Evolutionary conservation across 495 filamentous ascomycete species (phyloP).

Genomic region (Physcia stellaris): DNA sequence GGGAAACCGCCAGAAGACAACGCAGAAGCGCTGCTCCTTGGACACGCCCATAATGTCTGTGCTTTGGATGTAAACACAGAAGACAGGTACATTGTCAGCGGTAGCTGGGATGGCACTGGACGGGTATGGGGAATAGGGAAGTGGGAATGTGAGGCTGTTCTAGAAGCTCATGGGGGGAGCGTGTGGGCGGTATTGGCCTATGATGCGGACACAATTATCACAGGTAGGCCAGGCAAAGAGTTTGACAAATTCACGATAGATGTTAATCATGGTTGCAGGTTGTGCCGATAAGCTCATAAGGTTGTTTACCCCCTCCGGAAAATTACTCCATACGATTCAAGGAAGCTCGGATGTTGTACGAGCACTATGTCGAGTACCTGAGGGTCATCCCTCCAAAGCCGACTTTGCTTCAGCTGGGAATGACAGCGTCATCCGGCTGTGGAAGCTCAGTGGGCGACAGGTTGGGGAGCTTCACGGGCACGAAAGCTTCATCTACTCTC

Average conservation of each 20-base stretch:
- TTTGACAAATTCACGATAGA: background rate
- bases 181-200: constrained; percentile 88
- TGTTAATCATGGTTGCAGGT: constrained; percentile 23
- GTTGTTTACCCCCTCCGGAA: constrained; percentile 57
- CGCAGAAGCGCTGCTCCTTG: constrained; percentile 73
- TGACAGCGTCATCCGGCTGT: constrained; percentile 72
- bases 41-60: constrained; percentile 78
- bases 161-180: constrained; percentile 63
- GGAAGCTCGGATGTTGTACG: constrained; percentile 71
- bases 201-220: constrained; percentile 67
- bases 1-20: constrained; percentile 50
- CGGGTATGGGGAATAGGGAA: constrained; percentile 62
- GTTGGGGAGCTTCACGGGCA: constrained; percentile 71
- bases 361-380: constrained; percentile 70
- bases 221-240: constrained; percentile 35
- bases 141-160: constrained; percentile 58
- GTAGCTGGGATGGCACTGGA: constrained; percentile 86
- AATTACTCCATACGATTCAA: constrained; percentile 49
- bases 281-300: constrained; percentile 85
- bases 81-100: constrained; percentile 65
- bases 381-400: constrained; percentile 61
- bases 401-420: constrained; percentile 85
- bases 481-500: constrained; percentile 89
- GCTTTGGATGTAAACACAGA: constrained; percentile 64
- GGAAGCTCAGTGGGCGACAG: constrained; percentile 60